These are phyloP conservation scores for Nemania bipapillata DNA, from an alignment of 2,329 filamentous ascomycete genomes.

Conservation along the genomic window DNA sequence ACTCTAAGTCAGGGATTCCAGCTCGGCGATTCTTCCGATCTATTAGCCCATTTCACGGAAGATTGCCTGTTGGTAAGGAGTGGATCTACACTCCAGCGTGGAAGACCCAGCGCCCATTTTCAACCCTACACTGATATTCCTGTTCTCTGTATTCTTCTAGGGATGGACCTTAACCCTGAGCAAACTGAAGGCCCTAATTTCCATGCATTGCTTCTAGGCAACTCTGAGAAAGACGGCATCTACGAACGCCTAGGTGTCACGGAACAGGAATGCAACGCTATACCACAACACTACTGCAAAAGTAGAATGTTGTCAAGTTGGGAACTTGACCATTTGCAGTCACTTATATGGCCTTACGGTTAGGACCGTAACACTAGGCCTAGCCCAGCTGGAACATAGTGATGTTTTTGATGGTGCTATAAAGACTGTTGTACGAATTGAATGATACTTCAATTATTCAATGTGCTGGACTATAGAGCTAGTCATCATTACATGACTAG, in stretches of 20 bases:
- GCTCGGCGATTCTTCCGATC: background rate
- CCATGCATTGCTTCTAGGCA: background rate
- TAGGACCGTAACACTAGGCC: too few relatives aligned
- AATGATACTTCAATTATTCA: background rate
- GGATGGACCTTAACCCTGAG: background rate
- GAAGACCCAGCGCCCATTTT: background rate
- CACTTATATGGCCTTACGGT: too few relatives aligned
- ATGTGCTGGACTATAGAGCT: background rate
- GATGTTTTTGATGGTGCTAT: background rate
- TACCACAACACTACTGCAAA: too few relatives aligned
- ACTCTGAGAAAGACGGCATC: background rate
- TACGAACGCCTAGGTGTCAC: background rate
- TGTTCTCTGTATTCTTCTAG: background rate
- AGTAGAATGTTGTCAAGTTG: too few relatives aligned
- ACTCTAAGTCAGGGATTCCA: background rate
- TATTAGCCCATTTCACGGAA: background rate
- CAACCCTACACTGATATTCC: background rate
- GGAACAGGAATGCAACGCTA: too few relatives aligned
- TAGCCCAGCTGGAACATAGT: background rate
- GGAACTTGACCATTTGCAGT: too few relatives aligned
- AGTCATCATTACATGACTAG: too few relatives aligned
- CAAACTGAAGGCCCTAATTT: background rate
- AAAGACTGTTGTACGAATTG: constrained; percentile 1
- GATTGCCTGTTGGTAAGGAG: background rate
- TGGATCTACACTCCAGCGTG: background rate